Percentiles rank a stretch among this genome's conserved stretches.
Conservation (phyloP, 441 rosid genomes). For the Jatropha multifida region DNA sequence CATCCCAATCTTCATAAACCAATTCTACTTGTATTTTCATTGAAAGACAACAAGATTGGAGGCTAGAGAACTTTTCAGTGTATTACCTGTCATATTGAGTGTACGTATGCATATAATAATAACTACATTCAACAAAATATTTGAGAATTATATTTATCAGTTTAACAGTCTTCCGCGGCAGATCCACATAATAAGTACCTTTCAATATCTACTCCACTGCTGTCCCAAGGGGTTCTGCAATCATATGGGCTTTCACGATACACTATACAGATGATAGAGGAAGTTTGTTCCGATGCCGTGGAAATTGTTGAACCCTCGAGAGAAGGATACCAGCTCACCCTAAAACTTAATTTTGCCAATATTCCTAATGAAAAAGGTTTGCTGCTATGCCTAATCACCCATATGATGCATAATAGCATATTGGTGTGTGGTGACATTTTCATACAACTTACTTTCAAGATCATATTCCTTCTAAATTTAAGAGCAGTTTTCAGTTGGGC, state of each 20-base stretch:
- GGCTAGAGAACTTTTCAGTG: neutral
- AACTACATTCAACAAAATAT: neutral
- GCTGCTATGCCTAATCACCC: constrained; percentile 18
- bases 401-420: neutral
- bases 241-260: constrained; percentile 45
- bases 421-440: neutral
- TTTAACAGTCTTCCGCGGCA: constrained; percentile 54
- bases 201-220: constrained; percentile 66
- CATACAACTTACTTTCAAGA: neutral
- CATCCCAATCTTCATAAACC: neutral
- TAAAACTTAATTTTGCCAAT: constrained; percentile 52
- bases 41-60: neutral
- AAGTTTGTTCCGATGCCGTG: constrained; percentile 51
- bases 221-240: constrained; percentile 45
- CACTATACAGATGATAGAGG: constrained; percentile 46
- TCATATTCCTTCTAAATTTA: neutral
- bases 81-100: neutral
- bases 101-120: neutral
- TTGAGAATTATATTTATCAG: constrained; percentile 1
- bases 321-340: constrained; percentile 82
- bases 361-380: constrained; percentile 69
- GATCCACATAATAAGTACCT: constrained; percentile 51
- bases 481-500: neutral
- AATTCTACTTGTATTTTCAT: neutral
- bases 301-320: constrained; percentile 71